Conservation (phyloP, 2,329 filamentous ascomycete species). For the Leptographium galeiforme region DNA sequence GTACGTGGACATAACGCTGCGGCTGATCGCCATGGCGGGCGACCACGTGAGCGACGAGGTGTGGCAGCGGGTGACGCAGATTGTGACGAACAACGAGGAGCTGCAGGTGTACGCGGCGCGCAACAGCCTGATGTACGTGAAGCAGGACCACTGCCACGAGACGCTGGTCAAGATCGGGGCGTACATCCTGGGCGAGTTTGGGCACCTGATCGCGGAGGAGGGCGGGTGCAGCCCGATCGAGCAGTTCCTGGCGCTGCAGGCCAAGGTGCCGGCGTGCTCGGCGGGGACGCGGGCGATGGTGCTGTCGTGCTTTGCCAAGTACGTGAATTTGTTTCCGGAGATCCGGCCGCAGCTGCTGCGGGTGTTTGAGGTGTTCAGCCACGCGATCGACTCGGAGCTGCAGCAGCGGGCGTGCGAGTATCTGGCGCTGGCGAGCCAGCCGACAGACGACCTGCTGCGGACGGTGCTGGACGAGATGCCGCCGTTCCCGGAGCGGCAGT, state of each 20-base stretch:
- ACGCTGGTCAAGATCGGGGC: slow-evolving; percentile 95
- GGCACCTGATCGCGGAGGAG: slow-evolving; percentile 88
- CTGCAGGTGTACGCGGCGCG: slow-evolving; percentile 92
- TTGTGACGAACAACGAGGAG: slow-evolving; percentile 98
- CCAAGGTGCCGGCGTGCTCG: slow-evolving; percentile 79
- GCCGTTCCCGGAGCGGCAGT: slow-evolving; percentile 88
- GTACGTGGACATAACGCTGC: slow-evolving; percentile 96
- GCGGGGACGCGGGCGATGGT: slow-evolving; percentile 87
- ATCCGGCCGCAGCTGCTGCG: slow-evolving; percentile 91
- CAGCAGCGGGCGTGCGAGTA: slow-evolving; percentile 97
- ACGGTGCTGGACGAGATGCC: slow-evolving; percentile 99
- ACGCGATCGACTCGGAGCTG: slow-evolving; percentile 86
- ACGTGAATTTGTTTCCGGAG: slow-evolving; percentile 94
- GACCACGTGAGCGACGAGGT: slow-evolving; percentile 98
- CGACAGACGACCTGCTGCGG: slow-evolving; percentile 79
- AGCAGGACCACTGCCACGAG: slow-evolving; percentile 87
- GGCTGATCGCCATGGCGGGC: slow-evolving; percentile 88
- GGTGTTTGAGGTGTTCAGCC: slow-evolving; percentile 83
- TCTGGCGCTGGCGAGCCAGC: slow-evolving; percentile 68
- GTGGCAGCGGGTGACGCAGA: slow-evolving; percentile 97
- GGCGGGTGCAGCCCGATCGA: slow-evolving; percentile 90
- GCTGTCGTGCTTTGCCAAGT: slow-evolving; percentile 91
- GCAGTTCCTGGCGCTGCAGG: slow-evolving; percentile 84
- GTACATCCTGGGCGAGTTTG: slow-evolving; percentile 92
- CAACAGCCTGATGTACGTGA: slow-evolving; percentile 83